phyloP scores from a whole-genome alignment of 2,329 filamentous ascomycete genomes.

The Trichoderma koningii region DNA sequence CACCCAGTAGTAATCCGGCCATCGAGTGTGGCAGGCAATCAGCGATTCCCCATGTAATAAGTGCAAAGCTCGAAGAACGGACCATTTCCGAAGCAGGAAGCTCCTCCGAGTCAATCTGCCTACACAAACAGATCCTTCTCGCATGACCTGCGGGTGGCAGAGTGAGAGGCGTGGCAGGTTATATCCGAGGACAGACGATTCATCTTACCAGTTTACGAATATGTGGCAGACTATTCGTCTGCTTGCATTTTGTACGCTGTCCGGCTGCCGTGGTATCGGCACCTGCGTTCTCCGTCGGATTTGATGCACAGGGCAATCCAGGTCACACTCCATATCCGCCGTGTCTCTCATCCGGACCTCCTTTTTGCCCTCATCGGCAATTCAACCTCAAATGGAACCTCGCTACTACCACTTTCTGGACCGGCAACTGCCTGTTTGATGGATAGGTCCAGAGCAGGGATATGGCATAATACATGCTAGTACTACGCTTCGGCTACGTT shows the following conservation, averaged over 20 bases:
- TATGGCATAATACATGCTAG: background rate
- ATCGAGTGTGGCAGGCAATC: conserved; percentile 14
- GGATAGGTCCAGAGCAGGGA: background rate
- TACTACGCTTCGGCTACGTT: background rate
- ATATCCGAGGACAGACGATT: background rate
- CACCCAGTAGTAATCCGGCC: background rate
- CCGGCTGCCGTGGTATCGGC: background rate
- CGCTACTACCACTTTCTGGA: background rate
- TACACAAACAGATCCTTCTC: conserved; percentile 1
- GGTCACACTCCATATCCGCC: conserved; percentile 2
- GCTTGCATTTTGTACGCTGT: background rate
- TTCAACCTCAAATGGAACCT: background rate
- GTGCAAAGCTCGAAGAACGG: background rate
- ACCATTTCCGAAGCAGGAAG: conserved; percentile 21
- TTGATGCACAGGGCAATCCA: conserved; percentile 2
- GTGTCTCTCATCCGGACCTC: background rate
- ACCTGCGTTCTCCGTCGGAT: background rate
- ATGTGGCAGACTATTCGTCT: conserved; percentile 3
- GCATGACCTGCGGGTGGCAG: background rate
- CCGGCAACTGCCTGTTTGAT: background rate
- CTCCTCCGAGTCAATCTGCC: conserved; percentile 9
- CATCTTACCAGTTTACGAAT: background rate
- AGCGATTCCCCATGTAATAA: background rate
- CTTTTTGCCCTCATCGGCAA: background rate
- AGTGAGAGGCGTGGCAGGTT: background rate